phyloP scores from a whole-genome alignment of 371 early-diverging fungal genomes.

The Phascolomyces articulosus region DNA sequence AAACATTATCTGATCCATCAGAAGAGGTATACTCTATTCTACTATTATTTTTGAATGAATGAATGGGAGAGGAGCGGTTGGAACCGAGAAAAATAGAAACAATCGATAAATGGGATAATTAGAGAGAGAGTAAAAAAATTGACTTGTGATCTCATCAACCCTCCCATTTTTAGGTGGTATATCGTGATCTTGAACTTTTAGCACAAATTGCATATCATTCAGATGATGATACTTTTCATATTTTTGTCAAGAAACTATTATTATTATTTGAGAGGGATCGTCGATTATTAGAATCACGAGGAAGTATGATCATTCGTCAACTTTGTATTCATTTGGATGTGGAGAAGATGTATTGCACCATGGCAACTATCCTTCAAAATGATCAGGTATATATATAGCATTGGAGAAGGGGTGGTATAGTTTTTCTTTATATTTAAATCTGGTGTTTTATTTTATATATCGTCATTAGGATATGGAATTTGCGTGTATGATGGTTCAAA shows the following conservation, averaged over 20 bases:
- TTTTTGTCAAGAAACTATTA: conserved; percentile 80
- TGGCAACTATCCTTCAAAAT: conserved; percentile 79
- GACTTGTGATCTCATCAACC: too few relatives aligned
- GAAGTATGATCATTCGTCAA: conserved; percentile 86
- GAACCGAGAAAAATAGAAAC: too few relatives aligned
- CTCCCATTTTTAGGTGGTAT: conserved; percentile 68
- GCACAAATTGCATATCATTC: conserved; percentile 86
- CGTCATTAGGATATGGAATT: conserved; percentile 73
- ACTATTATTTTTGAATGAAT: too few relatives aligned
- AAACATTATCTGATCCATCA: conserved; percentile 84
- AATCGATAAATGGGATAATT: too few relatives aligned
- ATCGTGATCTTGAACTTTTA: conserved; percentile 83
- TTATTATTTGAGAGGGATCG: conserved; percentile 81
- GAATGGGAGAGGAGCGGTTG: too few relatives aligned
- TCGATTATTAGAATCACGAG: conserved; percentile 81
- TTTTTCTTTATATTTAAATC: not conserved
- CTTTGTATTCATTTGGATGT: conserved; percentile 82
- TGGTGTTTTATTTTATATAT: not conserved
- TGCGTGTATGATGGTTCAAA: conserved; percentile 91
- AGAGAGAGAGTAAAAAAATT: too few relatives aligned
- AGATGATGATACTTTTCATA: conserved; percentile 74
- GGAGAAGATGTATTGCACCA: conserved; percentile 80
- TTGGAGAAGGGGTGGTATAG: too few relatives aligned
- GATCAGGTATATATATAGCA: conserved; percentile 70
- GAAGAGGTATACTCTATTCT: too few relatives aligned